Conservation (phyloP, 257 asterid species). For the Nicotiana paniculata region DNA sequence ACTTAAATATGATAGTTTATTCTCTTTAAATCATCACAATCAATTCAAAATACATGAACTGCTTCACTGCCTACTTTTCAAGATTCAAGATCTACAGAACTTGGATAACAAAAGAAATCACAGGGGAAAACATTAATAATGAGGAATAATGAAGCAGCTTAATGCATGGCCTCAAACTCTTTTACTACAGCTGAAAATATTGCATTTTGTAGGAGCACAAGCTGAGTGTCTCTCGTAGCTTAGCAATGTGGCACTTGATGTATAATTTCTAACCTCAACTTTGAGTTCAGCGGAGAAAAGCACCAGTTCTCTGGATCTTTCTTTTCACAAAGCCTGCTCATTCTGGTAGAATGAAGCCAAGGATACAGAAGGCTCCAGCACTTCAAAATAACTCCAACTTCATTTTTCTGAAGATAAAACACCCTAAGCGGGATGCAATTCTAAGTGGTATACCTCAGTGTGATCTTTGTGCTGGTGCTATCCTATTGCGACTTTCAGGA, state of each 20-base stretch:
- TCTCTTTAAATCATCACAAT: not conserved
- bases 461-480: constrained; percentile 18
- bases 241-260: not conserved
- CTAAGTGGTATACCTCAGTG: not conserved
- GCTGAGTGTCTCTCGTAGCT: not conserved
- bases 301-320: not conserved
- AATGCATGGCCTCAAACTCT: not conserved
- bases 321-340: not conserved
- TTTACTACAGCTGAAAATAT: not conserved
- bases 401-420: not conserved
- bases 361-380: not conserved
- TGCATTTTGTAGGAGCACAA: not conserved
- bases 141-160: not conserved
- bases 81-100: not conserved
- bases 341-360: not conserved
- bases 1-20: not conserved
- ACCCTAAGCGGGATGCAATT: not conserved
- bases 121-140: not conserved
- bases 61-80: not conserved
- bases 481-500: constrained; percentile 52
- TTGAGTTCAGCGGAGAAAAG: not conserved
- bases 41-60: not conserved
- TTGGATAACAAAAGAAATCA: not conserved
- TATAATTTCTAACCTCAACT: not conserved
- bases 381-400: not conserved